These are phyloP conservation scores for Hericium erinaceus DNA, from an alignment of 768 basidiomycete species.

Conservation along the genomic window DNA sequence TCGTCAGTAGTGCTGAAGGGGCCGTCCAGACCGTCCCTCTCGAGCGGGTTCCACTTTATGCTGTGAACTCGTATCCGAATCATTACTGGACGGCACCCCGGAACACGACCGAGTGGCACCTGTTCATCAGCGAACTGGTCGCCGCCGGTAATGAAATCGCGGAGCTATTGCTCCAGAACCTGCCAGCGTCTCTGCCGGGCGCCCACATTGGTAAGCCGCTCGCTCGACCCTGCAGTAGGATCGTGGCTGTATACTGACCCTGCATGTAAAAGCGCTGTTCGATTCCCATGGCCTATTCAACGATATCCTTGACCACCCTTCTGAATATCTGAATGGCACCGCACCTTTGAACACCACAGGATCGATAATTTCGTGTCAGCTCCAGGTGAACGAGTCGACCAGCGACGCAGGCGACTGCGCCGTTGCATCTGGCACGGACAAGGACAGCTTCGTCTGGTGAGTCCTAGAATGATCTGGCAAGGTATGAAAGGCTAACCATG, in stretches of 20 bases:
- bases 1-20: background rate
- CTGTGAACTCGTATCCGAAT: constrained; percentile 23
- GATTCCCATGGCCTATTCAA: background rate
- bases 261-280: background rate
- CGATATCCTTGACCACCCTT: background rate
- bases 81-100: constrained; percentile 23
- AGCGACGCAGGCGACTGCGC: constrained; percentile 24
- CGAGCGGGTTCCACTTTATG: constrained; percentile 22
- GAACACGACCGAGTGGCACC: constrained; percentile 27
- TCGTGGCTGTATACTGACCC: no score
- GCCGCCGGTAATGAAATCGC: constrained; percentile 22
- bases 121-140: constrained; percentile 25
- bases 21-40: constrained; percentile 27
- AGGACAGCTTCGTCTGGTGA: constrained; percentile 56
- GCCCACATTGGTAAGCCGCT: constrained; percentile 47
- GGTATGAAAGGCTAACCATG: background rate
- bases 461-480: constrained; percentile 6
- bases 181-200: constrained; percentile 22
- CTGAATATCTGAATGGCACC: background rate
- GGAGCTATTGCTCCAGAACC: constrained; percentile 16
- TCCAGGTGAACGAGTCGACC: constrained; percentile 25
- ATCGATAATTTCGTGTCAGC: constrained; percentile 38
- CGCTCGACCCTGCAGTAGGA: background rate
- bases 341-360: constrained; percentile 28
- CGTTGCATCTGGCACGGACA: constrained; percentile 30